Evolutionary conservation across 83 land plant genomes (phyloP).

Genomic region (Thuja plicata): DNA sequence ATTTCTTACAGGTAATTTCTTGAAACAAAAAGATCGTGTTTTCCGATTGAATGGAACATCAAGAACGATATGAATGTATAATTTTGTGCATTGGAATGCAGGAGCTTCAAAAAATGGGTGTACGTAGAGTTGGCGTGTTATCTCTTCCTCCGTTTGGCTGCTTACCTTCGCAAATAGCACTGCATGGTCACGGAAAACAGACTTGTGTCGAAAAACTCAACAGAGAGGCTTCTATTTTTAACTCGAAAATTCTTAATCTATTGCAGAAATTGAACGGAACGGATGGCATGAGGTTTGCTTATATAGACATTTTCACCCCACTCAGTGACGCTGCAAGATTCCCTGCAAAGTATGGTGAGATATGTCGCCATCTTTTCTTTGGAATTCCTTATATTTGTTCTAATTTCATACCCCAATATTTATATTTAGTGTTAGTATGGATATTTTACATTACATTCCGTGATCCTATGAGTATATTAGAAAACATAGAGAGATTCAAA

Average conservation of each 20-base stretch:
- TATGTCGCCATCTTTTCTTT: not conserved
- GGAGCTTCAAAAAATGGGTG: conserved; percentile 15
- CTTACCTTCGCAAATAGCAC: conserved; percentile 12
- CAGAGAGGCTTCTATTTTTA: conserved; percentile 10
- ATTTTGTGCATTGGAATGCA: not conserved
- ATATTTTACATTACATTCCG: too few relatives aligned
- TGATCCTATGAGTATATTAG: too few relatives aligned
- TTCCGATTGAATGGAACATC: not conserved
- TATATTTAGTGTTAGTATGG: not conserved
- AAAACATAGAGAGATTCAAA: too few relatives aligned
- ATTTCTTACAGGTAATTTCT: too few relatives aligned
- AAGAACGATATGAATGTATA: not conserved
- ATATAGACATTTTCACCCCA: conserved; percentile 14
- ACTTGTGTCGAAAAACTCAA: conserved; percentile 15
- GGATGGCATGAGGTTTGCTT: conserved; percentile 18
- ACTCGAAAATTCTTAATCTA: not conserved
- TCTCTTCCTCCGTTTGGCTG: conserved; percentile 21
- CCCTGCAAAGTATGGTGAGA: conserved; percentile 19
- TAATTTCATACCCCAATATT: not conserved
- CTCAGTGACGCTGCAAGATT: conserved; percentile 9
- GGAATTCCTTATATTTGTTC: not conserved
- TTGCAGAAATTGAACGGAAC: not conserved
- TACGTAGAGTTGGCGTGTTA: conserved; percentile 16
- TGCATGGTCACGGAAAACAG: not conserved
- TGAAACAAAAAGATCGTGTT: not conserved